Conservation (phyloP, 345 rosid genomes). For the Ailanthus altissimus region DNA sequence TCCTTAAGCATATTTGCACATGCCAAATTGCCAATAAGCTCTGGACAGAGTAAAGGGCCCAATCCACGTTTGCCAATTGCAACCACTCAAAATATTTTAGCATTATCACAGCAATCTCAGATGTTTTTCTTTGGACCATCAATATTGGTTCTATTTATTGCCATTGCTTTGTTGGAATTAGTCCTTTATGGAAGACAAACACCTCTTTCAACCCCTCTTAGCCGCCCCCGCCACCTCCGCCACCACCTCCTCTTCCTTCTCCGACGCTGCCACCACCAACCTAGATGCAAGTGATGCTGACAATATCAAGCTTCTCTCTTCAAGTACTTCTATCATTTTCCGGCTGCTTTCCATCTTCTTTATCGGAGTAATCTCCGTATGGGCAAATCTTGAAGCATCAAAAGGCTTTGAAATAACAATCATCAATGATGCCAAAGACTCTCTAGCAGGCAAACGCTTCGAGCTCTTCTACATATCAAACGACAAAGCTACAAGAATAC, state of each 20-base stretch:
- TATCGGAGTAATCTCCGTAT: conserved; percentile 50
- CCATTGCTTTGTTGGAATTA: too few relatives aligned
- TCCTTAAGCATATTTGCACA: not conserved
- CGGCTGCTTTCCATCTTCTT: conserved; percentile 39
- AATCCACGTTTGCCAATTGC: not conserved
- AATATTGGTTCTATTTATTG: not conserved
- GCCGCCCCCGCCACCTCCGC: too few relatives aligned
- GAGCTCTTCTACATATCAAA: conserved; percentile 50
- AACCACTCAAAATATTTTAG: not conserved
- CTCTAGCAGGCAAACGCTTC: conserved; percentile 43
- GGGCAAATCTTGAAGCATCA: conserved; percentile 61
- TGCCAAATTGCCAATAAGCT: not conserved
- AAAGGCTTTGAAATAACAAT: conserved; percentile 48
- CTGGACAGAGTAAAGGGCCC: not conserved
- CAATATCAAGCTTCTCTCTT: not conserved
- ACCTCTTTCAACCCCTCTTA: conserved; percentile 39
- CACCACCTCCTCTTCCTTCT: not conserved
- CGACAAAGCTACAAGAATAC: conserved; percentile 50
- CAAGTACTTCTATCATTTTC: conserved; percentile 27
- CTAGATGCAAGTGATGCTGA: not conserved
- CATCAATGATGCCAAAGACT: conserved; percentile 40
- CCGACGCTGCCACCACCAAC: not conserved
- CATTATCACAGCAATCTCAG: too few relatives aligned
- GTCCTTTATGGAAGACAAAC: conserved; percentile 33
- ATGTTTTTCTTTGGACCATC: not conserved